Evolutionary conservation across 225 moss, liverwort and hornwort genomes (phyloP).

Genomic region (Rhytidiadelphus loreus): DNA sequence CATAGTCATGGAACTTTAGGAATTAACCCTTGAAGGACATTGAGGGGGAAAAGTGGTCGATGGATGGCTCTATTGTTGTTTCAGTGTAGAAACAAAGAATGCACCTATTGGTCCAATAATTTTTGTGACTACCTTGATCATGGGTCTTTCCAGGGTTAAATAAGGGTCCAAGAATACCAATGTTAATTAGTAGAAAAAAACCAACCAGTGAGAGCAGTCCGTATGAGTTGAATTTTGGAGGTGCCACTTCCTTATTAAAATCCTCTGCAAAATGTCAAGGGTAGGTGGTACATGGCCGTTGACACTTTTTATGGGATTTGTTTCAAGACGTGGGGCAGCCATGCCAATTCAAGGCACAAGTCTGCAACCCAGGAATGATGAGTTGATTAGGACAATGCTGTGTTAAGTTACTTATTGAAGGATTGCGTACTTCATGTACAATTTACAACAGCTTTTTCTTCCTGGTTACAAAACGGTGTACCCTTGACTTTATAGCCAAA

Average conservation of each 20-base stretch:
- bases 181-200: neutral
- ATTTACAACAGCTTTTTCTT: neutral
- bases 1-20: no score
- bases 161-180: neutral
- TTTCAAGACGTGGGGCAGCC: neutral
- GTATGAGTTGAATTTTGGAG: neutral
- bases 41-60: no score
- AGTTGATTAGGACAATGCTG: neutral
- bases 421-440: neutral
- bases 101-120: no score
- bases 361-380: constrained; percentile 1
- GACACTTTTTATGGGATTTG: constrained; percentile 8
- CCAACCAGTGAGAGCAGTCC: no score
- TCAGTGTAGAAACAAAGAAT: no score
- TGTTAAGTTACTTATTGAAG: neutral
- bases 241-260: neutral
- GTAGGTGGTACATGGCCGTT: neutral
- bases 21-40: no score
- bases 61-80: no score
- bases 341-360: neutral
- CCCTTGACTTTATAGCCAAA: neutral
- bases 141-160: no score
- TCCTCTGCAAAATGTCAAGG: neutral
- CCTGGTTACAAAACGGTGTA: neutral
- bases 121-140: no score